Conservation (phyloP, 257 asterid species). For the Capsicum rhomboideum region DNA sequence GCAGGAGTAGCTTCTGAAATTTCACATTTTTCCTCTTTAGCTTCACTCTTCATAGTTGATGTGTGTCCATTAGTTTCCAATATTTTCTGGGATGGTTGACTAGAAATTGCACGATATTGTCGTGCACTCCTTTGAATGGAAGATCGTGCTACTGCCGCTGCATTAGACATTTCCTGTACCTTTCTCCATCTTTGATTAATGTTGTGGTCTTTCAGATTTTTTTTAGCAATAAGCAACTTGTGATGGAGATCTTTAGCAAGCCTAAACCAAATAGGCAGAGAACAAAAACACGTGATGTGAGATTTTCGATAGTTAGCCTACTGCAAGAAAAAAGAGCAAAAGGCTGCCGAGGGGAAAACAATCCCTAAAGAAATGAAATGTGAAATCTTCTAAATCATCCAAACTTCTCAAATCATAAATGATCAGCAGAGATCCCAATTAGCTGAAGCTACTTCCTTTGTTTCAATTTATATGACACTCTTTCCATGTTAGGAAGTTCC, state of each 20-base stretch:
- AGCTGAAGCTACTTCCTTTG: background rate
- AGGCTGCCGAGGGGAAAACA: background rate
- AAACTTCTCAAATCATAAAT: background rate
- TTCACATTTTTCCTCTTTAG: conserved; percentile 12
- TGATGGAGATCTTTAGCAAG: conserved; percentile 58
- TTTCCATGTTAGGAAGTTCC: background rate
- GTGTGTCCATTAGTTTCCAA: conserved; percentile 9
- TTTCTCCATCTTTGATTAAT: conserved; percentile 42
- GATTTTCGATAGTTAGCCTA: background rate
- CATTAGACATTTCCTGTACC: conserved; percentile 51
- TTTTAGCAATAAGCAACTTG: conserved; percentile 35
- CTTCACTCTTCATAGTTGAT: conserved; percentile 5
- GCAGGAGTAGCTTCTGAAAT: conserved; percentile 19
- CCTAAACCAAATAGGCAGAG: conserved; percentile 28
- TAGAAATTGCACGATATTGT: conserved; percentile 41
- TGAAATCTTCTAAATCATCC: background rate
- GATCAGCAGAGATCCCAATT: background rate
- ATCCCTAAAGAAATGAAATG: background rate
- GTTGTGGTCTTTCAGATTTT: conserved; percentile 45
- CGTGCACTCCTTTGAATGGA: conserved; percentile 59
- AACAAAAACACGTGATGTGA: background rate
- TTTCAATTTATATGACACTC: background rate
- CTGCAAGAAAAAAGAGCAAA: background rate
- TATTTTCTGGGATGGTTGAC: conserved; percentile 28
- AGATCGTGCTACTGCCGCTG: conserved; percentile 85